Percentiles rank a stretch among this genome's conserved stretches.
phyloP scores from a whole-genome alignment of 2,329 filamentous ascomycete species.

The Penicillium sp. region DNA sequence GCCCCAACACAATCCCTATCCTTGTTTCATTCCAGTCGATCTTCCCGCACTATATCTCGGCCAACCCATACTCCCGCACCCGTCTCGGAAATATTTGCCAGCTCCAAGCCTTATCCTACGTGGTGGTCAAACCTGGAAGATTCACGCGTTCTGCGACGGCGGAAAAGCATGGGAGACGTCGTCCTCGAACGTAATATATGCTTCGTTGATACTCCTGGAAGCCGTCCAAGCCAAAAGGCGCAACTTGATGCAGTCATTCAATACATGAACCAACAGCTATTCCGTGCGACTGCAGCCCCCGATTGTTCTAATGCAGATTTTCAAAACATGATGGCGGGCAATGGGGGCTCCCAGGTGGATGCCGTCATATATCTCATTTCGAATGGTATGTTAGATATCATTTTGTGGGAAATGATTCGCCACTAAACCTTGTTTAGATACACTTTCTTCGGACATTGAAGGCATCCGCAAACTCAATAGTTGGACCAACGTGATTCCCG shows the following conservation, averaged over 20 bases:
- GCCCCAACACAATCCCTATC: conserved; percentile 25
- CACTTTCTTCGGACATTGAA: conserved; percentile 69
- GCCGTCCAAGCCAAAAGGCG: conserved; percentile 58
- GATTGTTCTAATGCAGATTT: conserved; percentile 74
- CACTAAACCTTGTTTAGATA: conserved; percentile 46
- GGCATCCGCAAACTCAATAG: conserved; percentile 71
- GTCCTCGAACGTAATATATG: conserved; percentile 90
- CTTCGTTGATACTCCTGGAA: conserved; percentile 81
- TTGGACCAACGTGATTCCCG: conserved; percentile 82
- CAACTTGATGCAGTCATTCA: conserved; percentile 65
- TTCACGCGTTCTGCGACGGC: conserved; percentile 61
- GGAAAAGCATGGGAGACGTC: conserved; percentile 74
- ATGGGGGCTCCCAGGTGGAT: conserved; percentile 83
- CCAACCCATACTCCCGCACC: conserved; percentile 28
- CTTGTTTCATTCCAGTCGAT: conserved; percentile 26
- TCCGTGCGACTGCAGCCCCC: conserved; percentile 65
- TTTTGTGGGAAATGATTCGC: conserved; percentile 11
- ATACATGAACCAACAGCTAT: conserved; percentile 74
- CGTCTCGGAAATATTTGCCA: conserved; percentile 74
- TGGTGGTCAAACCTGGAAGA: conserved; percentile 88
- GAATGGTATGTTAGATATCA: conserved; percentile 62
- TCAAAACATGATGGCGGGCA: conserved; percentile 76
- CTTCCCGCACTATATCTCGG: conserved; percentile 28
- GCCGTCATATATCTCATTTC: conserved; percentile 81
- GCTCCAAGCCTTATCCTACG: conserved; percentile 80